Conservation (phyloP, 179 eudicot species). For the Amaranthus tricolor region DNA sequence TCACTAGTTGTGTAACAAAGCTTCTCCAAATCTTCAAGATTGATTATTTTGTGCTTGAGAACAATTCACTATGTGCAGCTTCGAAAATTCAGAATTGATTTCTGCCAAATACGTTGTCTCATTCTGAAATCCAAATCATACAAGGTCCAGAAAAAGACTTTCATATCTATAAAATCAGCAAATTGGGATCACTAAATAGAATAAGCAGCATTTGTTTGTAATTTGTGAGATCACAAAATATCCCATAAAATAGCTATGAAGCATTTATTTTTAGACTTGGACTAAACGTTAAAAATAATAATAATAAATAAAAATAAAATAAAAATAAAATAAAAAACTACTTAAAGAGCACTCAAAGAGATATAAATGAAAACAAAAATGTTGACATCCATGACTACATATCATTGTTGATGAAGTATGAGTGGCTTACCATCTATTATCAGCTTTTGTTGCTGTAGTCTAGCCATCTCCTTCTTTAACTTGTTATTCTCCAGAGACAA, state of each 20-base stretch:
- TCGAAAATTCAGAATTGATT: background rate
- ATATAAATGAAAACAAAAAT: background rate
- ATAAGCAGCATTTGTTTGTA: too few species aligned
- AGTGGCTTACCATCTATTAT: conserved; percentile 48
- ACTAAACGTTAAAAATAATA: background rate
- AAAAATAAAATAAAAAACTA: background rate
- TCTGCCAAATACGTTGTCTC: background rate
- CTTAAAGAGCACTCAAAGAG: background rate
- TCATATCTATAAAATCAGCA: background rate
- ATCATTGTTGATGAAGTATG: background rate
- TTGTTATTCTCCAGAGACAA: conserved; percentile 56
- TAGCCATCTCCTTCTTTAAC: conserved; percentile 51
- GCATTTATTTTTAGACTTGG: background rate
- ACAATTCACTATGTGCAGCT: background rate
- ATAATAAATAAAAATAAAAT: too few species aligned
- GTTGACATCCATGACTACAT: background rate
- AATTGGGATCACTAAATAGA: background rate
- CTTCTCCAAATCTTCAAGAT: background rate
- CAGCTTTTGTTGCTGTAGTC: conserved; percentile 45
- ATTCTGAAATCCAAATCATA: background rate
- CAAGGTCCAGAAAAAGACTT: background rate
- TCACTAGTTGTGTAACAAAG: too few species aligned
- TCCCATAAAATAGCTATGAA: background rate
- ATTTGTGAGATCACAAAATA: background rate
- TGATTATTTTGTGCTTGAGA: background rate